These are phyloP conservation scores for Penicillium paneum DNA, from an alignment of 2,329 filamentous ascomycete species.

Conservation along the genomic window DNA sequence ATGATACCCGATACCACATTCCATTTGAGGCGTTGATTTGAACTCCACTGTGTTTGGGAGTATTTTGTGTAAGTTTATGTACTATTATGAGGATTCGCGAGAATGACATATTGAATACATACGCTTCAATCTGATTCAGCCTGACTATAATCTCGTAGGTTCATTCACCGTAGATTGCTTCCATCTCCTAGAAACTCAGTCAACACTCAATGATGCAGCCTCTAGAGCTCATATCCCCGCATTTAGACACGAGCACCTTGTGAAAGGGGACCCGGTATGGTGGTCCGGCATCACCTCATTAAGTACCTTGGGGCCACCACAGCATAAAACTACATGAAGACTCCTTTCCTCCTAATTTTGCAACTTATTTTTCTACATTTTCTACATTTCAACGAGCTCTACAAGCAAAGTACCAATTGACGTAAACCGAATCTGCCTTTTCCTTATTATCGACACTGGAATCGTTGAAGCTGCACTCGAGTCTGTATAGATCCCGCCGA, in stretches of 20 bases:
- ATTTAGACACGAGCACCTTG: conserved; percentile 6
- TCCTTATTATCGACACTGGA: not conserved
- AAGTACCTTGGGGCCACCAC: conserved; percentile 7
- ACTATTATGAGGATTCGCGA: not conserved
- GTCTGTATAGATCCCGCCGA: conserved; percentile 1
- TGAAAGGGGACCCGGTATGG: not conserved
- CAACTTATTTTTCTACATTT: not conserved
- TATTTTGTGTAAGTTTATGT: conserved; percentile 1
- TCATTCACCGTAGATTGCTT: not conserved
- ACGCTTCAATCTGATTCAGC: not conserved
- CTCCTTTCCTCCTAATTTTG: not conserved
- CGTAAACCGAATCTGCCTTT: not conserved
- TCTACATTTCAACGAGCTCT: not conserved
- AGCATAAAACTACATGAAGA: not conserved
- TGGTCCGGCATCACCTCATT: conserved; percentile 1
- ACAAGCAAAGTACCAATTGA: not conserved
- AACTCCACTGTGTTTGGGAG: not conserved
- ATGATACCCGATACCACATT: conserved; percentile 15
- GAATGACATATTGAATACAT: not conserved
- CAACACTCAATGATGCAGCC: not conserved
- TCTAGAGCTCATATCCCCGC: not conserved
- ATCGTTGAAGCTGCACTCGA: not conserved
- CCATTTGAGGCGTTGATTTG: conserved; percentile 7
- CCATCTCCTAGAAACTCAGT: not conserved
- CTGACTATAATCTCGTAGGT: not conserved